phyloP scores from a whole-genome alignment of 2,329 filamentous ascomycete species.

The Pseudogymnoascus sp. region DNA sequence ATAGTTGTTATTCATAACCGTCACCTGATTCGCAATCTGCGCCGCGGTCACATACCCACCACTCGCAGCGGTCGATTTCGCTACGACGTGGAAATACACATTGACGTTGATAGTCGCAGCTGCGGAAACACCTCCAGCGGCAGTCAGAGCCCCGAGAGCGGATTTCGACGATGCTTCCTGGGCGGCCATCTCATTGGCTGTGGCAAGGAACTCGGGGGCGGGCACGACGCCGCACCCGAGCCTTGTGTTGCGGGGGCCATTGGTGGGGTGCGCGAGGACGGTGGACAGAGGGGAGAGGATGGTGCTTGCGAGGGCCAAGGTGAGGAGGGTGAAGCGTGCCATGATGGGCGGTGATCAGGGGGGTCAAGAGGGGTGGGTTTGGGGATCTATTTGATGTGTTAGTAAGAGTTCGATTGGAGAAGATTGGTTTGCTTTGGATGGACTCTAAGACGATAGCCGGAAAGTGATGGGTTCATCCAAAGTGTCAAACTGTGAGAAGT shows the following conservation, averaged over 20 bases:
- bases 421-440: neutral
- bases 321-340: conserved; percentile 17
- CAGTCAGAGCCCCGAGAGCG: neutral
- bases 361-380: neutral
- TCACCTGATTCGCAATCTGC: conserved; percentile 23
- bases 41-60: conserved; percentile 25
- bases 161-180: conserved; percentile 13
- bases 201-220: conserved; percentile 18
- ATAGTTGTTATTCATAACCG: conserved; percentile 18
- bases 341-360: conserved; percentile 1
- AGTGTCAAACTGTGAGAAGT: neutral
- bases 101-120: conserved; percentile 24
- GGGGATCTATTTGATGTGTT: neutral
- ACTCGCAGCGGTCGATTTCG: conserved; percentile 18
- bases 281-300: conserved; percentile 11
- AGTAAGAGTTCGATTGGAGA: neutral
- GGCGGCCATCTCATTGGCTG: conserved; percentile 15
- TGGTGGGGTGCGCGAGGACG: conserved; percentile 16
- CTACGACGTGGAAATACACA: conserved; percentile 32
- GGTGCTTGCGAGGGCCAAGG: conserved; percentile 16
- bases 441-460: neutral
- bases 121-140: conserved; percentile 11
- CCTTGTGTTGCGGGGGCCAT: conserved; percentile 12
- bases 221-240: conserved; percentile 19
- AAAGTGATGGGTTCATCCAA: neutral